phyloP scores from a whole-genome alignment of 2,329 filamentous ascomycete genomes.

The Venturiaceae sp. region DNA sequence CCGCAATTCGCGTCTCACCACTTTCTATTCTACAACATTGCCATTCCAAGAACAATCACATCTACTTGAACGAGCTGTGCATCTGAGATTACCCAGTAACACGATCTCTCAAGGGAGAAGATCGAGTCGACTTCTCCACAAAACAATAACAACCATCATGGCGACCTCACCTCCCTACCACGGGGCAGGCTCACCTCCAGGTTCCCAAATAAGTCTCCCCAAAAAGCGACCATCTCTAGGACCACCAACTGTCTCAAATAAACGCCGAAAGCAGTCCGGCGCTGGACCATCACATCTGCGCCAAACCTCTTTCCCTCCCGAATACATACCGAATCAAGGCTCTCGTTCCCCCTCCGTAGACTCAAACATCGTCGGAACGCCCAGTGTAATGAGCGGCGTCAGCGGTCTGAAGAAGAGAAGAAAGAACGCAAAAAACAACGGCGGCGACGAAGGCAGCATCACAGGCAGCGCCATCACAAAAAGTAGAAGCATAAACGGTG shows the following conservation, averaged over 20 bases:
- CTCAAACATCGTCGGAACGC: constrained; percentile 53
- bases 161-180: constrained; percentile 42
- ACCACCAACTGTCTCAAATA: constrained; percentile 34
- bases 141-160: constrained; percentile 32
- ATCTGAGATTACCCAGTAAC: too few relatives aligned
- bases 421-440: constrained; percentile 44
- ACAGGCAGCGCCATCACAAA: constrained; percentile 1
- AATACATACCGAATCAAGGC: constrained; percentile 43
- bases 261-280: constrained; percentile 67
- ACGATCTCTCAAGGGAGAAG: too few relatives aligned
- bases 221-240: constrained; percentile 56
- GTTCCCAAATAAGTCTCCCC: constrained; percentile 40
- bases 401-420: constrained; percentile 47
- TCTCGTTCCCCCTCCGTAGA: constrained; percentile 59
- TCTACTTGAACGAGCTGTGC: background rate
- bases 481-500: constrained; percentile 15
- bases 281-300: constrained; percentile 56
- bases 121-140: background rate
- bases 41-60: background rate
- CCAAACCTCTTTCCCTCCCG: constrained; percentile 72
- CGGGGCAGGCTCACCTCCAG: constrained; percentile 30
- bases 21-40: background rate
- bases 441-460: background rate
- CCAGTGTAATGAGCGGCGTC: constrained; percentile 29
- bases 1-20: background rate